phyloP scores from a whole-genome alignment of 345 rosid genomes.

The Acer yangbiense region DNA sequence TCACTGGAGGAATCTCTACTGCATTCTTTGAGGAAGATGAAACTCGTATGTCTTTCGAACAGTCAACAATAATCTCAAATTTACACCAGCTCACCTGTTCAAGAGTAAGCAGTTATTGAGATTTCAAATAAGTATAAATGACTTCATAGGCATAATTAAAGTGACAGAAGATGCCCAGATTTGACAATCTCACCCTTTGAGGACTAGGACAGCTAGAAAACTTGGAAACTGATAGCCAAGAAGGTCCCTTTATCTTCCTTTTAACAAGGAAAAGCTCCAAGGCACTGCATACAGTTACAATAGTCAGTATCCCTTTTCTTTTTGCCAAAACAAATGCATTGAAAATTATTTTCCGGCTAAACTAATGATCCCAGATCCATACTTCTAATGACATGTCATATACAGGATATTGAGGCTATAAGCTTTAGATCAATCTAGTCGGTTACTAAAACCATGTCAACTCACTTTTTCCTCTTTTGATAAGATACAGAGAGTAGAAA shows the following conservation, averaged over 20 bases:
- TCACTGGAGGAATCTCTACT: slow-evolving; percentile 75
- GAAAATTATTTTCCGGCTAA: not conserved
- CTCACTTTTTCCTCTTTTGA: not conserved
- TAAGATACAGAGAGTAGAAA: not conserved
- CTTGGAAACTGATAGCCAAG: slow-evolving; percentile 84
- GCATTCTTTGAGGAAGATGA: slow-evolving; percentile 52
- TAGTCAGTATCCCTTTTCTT: slow-evolving; percentile 8
- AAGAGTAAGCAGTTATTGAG: slow-evolving; percentile 30
- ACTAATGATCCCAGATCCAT: not conserved
- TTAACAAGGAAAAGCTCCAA: slow-evolving; percentile 92
- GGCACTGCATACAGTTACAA: slow-evolving; percentile 62
- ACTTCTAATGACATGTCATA: not conserved
- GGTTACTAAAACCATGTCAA: slow-evolving; percentile 17
- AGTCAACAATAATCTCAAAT: slow-evolving; percentile 75
- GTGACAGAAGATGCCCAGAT: slow-evolving; percentile 6
- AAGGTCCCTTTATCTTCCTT: slow-evolving; percentile 89
- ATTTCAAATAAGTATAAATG: slow-evolving; percentile 12
- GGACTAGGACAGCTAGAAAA: slow-evolving; percentile 69
- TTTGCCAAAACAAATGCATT: not conserved
- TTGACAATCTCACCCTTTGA: slow-evolving; percentile 62
- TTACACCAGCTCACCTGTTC: slow-evolving; percentile 97
- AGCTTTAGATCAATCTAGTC: not conserved
- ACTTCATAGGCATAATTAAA: slow-evolving; percentile 19
- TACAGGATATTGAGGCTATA: not conserved
- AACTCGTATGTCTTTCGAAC: slow-evolving; percentile 62